Evolutionary conservation across 179 eudicot species (phyloP).

Genomic region (Camellia oleifera): DNA sequence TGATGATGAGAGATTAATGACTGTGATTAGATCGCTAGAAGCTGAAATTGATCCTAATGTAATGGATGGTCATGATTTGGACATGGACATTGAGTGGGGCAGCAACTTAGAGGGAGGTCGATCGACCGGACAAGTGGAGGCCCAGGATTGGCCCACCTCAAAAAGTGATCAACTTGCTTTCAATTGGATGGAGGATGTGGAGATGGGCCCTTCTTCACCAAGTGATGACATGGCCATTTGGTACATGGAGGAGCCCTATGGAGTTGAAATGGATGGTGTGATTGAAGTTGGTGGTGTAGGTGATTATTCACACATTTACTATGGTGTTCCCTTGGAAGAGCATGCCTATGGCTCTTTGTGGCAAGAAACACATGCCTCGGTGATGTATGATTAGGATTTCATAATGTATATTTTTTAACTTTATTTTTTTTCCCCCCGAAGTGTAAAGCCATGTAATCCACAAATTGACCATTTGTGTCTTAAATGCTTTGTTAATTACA

Average conservation of each 20-base stretch:
- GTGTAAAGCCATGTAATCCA: too few species aligned
- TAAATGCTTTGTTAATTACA: too few species aligned
- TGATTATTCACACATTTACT: conserved; percentile 15
- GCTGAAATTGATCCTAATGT: conserved; percentile 24
- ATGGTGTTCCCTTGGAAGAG: conserved; percentile 23
- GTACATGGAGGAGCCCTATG: conserved; percentile 15
- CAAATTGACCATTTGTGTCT: too few species aligned
- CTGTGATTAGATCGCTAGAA: conserved; percentile 35
- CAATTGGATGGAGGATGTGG: conserved; percentile 30
- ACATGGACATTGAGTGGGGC: conserved; percentile 7
- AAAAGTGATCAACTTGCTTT: background rate
- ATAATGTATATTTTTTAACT: background rate
- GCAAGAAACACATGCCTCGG: conserved; percentile 21
- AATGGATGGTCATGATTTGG: background rate
- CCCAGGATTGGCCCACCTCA: conserved; percentile 4
- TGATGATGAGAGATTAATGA: conserved; percentile 30
- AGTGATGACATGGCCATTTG: conserved; percentile 14
- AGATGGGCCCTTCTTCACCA: conserved; percentile 18
- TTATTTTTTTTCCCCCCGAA: too few species aligned
- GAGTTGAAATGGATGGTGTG: conserved; percentile 16
- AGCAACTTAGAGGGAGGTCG: background rate
- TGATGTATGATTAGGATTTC: conserved; percentile 5
- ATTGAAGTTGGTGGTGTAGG: conserved; percentile 14
- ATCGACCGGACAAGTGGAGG: background rate
- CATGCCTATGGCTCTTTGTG: conserved; percentile 22